Conservation (phyloP, 805 yeast species). For the Teunomyces gatunensis region DNA sequence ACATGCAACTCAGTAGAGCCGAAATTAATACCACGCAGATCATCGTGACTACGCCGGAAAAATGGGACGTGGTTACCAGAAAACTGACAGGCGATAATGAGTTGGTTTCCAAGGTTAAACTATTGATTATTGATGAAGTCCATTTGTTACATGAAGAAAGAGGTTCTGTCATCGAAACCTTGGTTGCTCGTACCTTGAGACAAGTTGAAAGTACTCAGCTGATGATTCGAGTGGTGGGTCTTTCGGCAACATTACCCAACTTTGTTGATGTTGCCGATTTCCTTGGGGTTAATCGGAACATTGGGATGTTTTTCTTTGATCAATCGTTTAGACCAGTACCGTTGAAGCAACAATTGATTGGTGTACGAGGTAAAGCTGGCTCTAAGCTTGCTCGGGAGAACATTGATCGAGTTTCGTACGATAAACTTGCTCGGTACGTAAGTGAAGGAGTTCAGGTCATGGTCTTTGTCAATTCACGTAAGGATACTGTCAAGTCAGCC, state of each 20-base stretch:
- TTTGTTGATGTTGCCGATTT: constrained; percentile 93
- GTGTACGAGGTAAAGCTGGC: constrained; percentile 85
- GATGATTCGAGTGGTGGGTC: constrained; percentile 89
- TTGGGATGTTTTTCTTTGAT: constrained; percentile 94
- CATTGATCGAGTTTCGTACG: constrained; percentile 73
- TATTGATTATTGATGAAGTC: constrained; percentile 92
- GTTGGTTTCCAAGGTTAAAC: constrained; percentile 75
- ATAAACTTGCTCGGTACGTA: constrained; percentile 67
- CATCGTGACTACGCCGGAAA: constrained; percentile 92
- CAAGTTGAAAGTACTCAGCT: constrained; percentile 94
- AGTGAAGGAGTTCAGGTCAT: constrained; percentile 80
- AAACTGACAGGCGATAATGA: constrained; percentile 89
- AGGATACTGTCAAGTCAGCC: constrained; percentile 86
- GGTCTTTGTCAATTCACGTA: constrained; percentile 95
- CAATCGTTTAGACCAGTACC: constrained; percentile 94
- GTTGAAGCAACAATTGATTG: constrained; percentile 79
- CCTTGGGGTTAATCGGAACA: constrained; percentile 81
- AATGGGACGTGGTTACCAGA: constrained; percentile 97
- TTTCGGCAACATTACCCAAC: constrained; percentile 92
- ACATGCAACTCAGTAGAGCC: constrained; percentile 83
- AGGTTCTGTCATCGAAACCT: constrained; percentile 94
- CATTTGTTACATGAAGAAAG: constrained; percentile 96
- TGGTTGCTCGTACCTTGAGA: constrained; percentile 89
- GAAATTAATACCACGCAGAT: constrained; percentile 82
- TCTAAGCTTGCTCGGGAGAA: constrained; percentile 67